These are phyloP conservation scores for Pleurozium schreberi DNA, from an alignment of 225 moss, liverwort and hornwort species.

Conservation along the genomic window DNA sequence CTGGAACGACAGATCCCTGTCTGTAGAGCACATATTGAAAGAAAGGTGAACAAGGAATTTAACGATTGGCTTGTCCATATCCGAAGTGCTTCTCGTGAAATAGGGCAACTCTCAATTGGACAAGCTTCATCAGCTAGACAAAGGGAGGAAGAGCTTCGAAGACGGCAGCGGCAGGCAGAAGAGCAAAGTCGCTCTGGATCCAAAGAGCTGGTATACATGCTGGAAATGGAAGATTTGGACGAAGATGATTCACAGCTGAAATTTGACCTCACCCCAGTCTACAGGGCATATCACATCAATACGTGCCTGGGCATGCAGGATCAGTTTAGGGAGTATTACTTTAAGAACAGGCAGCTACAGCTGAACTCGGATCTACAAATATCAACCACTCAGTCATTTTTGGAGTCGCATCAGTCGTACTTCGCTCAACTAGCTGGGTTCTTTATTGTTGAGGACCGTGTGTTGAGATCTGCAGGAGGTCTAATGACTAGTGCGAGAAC, in stretches of 20 bases:
- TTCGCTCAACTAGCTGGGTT: conserved; percentile 94
- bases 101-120: conserved; percentile 82
- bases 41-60: conserved; percentile 88
- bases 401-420: conserved; percentile 86
- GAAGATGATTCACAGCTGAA: conserved; percentile 89
- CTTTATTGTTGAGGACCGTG: conserved; percentile 95
- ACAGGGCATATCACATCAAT: conserved; percentile 87
- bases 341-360: conserved; percentile 91
- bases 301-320: conserved; percentile 87
- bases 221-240: conserved; percentile 85
- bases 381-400: conserved; percentile 72
- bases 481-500: conserved; percentile 71
- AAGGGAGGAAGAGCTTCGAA: conserved; percentile 80
- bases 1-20: conserved; percentile 84
- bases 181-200: conserved; percentile 91
- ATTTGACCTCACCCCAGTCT: conserved; percentile 91
- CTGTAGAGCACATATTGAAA: conserved; percentile 75
- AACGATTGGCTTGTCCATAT: conserved; percentile 98
- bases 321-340: conserved; percentile 92
- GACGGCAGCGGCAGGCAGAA: conserved; percentile 84
- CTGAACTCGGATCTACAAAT: conserved; percentile 83
- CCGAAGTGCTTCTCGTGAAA: conserved; percentile 69
- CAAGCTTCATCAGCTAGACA: conserved; percentile 86
- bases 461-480: conserved; percentile 90
- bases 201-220: conserved; percentile 82